Percentiles rank a stretch among this genome's conserved stretches.
These are phyloP conservation scores for Mortierella sp. DNA, from an alignment of 371 early-diverging fungal genomes.

Conservation along the genomic window DNA sequence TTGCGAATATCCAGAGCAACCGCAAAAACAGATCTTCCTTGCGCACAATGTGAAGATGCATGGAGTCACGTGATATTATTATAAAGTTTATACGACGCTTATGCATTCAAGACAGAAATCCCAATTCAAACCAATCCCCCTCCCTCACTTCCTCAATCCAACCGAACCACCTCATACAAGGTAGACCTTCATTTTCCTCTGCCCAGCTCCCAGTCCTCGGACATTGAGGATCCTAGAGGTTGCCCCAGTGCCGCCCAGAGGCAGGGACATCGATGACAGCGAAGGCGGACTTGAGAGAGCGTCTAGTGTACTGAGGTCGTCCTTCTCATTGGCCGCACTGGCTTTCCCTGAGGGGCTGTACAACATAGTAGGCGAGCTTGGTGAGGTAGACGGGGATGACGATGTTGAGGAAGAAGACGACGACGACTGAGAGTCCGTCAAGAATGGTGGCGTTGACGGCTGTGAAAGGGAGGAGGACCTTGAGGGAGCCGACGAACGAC, in stretches of 20 bases:
- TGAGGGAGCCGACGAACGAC: conserved; percentile 20
- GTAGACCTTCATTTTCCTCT: conserved; percentile 41
- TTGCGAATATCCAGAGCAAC: no score
- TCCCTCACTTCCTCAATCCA: neutral
- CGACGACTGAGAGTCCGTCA: conserved; percentile 32
- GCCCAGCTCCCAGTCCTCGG: conserved; percentile 37
- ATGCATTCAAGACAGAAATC: conserved; percentile 3
- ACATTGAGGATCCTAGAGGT: conserved; percentile 37
- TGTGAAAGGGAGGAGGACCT: conserved; percentile 33
- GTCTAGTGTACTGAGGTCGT: conserved; percentile 18
- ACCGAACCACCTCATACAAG: conserved; percentile 21
- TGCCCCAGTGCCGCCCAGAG: conserved; percentile 14
- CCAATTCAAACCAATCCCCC: neutral
- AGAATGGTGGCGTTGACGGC: conserved; percentile 36
- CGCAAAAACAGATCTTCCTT: no score
- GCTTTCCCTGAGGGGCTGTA: conserved; percentile 6
- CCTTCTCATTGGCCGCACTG: conserved; percentile 10
- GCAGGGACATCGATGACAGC: conserved; percentile 7
- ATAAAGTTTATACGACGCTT: neutral
- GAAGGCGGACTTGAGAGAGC: conserved; percentile 20
- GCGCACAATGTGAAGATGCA: no score
- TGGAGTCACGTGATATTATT: no score
- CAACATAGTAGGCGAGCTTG: conserved; percentile 28
- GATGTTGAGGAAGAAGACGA: conserved; percentile 40
- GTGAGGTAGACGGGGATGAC: conserved; percentile 40